These are phyloP conservation scores for Clitocybe nebularis DNA, from an alignment of 1,284 basidiomycete genomes.

Conservation along the genomic window DNA sequence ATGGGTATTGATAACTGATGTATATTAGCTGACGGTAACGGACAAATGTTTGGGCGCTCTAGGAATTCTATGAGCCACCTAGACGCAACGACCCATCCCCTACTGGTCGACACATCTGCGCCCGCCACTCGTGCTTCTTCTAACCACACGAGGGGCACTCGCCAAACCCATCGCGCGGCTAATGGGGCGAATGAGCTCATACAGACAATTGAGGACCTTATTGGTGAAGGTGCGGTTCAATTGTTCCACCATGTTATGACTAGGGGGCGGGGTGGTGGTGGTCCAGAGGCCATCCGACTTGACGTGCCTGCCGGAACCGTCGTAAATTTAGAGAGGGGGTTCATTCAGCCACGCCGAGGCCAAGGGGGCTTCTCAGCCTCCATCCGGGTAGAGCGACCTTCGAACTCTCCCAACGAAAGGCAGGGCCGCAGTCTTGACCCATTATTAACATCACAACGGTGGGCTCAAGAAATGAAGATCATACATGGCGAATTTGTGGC, in stretches of 20 bases:
- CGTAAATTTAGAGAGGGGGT: conserved; percentile 51
- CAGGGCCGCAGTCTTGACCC: conserved; percentile 70
- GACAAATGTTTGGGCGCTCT: conserved; percentile 60
- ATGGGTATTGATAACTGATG: conserved; percentile 2
- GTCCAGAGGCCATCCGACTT: conserved; percentile 66
- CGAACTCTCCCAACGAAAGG: conserved; percentile 42
- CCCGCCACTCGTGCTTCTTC: conserved; percentile 38
- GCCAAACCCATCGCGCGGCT: conserved; percentile 52
- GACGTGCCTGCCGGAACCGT: conserved; percentile 65
- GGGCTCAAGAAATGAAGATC: conserved; percentile 87
- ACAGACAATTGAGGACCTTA: conserved; percentile 78
- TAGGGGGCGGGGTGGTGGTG: conserved; percentile 46
- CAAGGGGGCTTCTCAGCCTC: conserved; percentile 47
- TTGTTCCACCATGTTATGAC: conserved; percentile 79
- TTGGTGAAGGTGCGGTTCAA: conserved; percentile 80
- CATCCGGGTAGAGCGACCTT: conserved; percentile 56
- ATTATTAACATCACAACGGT: conserved; percentile 80
- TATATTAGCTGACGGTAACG: conserved; percentile 42
- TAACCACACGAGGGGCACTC: conserved; percentile 45
- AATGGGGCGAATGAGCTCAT: conserved; percentile 58
- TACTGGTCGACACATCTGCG: conserved; percentile 67
- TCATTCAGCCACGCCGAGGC: conserved; percentile 43
- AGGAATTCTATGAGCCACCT: conserved; percentile 45
- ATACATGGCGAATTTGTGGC: conserved; percentile 71
- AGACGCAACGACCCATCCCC: conserved; percentile 77